Evolutionary conservation across 2,329 filamentous ascomycete genomes (phyloP).

Genomic region (Aspergillus sp.): DNA sequence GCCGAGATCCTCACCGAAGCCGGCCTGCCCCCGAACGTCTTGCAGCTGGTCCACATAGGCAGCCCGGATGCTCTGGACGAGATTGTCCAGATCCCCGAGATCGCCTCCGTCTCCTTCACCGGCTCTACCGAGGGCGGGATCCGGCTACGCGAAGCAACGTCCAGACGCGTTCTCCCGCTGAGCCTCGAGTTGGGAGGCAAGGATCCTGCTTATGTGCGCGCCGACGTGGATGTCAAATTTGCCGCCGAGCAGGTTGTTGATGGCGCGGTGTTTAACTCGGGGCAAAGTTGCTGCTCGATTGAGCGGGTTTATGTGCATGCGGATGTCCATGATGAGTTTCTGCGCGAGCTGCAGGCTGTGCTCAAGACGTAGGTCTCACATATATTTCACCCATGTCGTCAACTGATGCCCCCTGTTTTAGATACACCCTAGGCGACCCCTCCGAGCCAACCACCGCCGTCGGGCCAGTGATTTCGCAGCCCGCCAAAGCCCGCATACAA

Average conservation of each 20-base stretch:
- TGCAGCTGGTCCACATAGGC: constrained; percentile 82
- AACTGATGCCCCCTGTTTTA: constrained; percentile 5
- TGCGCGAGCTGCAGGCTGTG: constrained; percentile 66
- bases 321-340: constrained; percentile 72
- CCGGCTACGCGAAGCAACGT: constrained; percentile 69
- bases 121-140: constrained; percentile 79
- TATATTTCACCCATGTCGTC: not conserved
- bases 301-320: constrained; percentile 83
- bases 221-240: constrained; percentile 76
- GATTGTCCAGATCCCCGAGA: constrained; percentile 62
- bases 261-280: constrained; percentile 85
- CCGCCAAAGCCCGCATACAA: constrained; percentile 63
- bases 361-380: constrained; percentile 46
- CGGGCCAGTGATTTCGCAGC: constrained; percentile 74
- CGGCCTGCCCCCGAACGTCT: constrained; percentile 67
- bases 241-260: constrained; percentile 87
- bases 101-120: constrained; percentile 78
- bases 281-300: constrained; percentile 85
- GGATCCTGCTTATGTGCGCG: constrained; percentile 76
- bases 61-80: constrained; percentile 65
- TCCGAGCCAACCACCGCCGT: constrained; percentile 64
- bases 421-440: constrained; percentile 56
- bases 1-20: constrained; percentile 65
- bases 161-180: constrained; percentile 70
- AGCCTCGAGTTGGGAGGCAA: constrained; percentile 87